Evolutionary conservation across 1,139 yeast genomes (phyloP).

Genomic region (Debaryomycetaceae sp.): DNA sequence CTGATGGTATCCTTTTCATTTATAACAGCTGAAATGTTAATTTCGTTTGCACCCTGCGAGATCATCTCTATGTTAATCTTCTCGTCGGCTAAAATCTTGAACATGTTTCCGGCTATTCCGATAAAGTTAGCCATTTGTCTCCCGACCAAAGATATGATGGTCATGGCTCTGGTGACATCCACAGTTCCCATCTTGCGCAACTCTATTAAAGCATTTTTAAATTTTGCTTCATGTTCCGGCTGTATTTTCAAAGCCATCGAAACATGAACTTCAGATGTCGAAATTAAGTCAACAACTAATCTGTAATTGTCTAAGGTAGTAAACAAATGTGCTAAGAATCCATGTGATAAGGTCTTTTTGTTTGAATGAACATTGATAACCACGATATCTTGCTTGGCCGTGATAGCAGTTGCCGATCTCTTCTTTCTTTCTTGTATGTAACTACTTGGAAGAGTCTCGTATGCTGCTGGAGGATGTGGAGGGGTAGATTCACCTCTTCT

Average conservation of each 20-base stretch:
- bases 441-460: conserved; percentile 46
- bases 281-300: conserved; percentile 89
- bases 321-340: conserved; percentile 88
- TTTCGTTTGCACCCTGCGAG: conserved; percentile 96
- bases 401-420: conserved; percentile 94
- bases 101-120: conserved; percentile 98
- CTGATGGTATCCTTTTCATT: conserved; percentile 77
- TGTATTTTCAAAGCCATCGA: conserved; percentile 93
- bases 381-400: conserved; percentile 88
- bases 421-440: conserved; percentile 49
- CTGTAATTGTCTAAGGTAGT: conserved; percentile 79
- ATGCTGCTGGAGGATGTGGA: conserved; percentile 88
- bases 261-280: conserved; percentile 96
- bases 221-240: conserved; percentile 53
- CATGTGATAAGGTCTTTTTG: conserved; percentile 89
- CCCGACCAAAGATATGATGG: conserved; percentile 91
- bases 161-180: conserved; percentile 81
- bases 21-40: conserved; percentile 92
- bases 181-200: conserved; percentile 80
- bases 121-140: conserved; percentile 95
- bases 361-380: conserved; percentile 93
- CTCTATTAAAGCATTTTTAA: conserved; percentile 71
- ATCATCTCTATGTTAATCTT: conserved; percentile 95
- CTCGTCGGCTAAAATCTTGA: conserved; percentile 89
- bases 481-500: conserved; percentile 87